Evolutionary conservation across 2,329 filamentous ascomycete genomes (phyloP).

Genomic region (Trichoderma endophyticum): DNA sequence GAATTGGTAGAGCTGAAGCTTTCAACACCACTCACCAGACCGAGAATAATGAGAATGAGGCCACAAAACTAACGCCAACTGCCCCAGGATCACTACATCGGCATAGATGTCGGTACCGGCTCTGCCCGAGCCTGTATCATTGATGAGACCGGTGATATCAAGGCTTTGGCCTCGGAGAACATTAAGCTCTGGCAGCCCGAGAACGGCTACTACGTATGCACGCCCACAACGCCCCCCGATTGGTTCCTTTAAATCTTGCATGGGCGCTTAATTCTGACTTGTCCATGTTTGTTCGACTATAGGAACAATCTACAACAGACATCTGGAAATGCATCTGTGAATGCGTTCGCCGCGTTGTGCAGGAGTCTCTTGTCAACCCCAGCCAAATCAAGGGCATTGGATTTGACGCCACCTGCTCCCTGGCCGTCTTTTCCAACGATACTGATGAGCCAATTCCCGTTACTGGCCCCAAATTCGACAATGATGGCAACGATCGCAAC

Average conservation of each 20-base stretch:
- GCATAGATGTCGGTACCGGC: constrained; percentile 94
- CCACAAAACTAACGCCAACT: neutral
- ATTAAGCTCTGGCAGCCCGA: constrained; percentile 80
- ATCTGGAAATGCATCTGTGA: constrained; percentile 95
- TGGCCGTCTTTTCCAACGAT: constrained; percentile 84
- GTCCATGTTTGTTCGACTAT: neutral
- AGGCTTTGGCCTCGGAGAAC: constrained; percentile 67
- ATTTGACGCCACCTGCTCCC: constrained; percentile 97
- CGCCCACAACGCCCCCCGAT: neutral
- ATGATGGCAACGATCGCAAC: constrained; percentile 82
- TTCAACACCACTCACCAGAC: neutral
- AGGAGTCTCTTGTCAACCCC: constrained; percentile 75
- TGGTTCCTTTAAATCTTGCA: neutral
- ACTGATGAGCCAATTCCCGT: constrained; percentile 90
- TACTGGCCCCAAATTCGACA: constrained; percentile 75
- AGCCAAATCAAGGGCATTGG: constrained; percentile 81
- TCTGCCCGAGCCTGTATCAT: constrained; percentile 96
- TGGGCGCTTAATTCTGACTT: neutral
- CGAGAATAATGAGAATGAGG: neutral
- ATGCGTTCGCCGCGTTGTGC: constrained; percentile 78
- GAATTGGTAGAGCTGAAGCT: neutral
- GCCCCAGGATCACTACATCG: constrained; percentile 62
- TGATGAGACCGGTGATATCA: constrained; percentile 85
- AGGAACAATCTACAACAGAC: constrained; percentile 96
- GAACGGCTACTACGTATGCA: constrained; percentile 66